Conservation (phyloP, 768 basidiomycete species). For the Asterophora lycoperdoides region DNA sequence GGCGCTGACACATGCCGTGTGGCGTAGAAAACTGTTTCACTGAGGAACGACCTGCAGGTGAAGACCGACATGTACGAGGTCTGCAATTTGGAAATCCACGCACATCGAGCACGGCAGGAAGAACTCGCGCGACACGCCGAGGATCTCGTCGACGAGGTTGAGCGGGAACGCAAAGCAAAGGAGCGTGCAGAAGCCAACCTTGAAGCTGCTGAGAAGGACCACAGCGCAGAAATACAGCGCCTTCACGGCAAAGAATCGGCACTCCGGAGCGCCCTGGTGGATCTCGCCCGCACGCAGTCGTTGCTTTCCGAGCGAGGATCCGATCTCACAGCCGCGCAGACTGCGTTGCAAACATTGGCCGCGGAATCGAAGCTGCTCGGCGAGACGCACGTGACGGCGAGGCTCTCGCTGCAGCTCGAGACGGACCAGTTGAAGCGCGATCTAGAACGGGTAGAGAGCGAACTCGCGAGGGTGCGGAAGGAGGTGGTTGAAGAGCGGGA, state of each 20-base stretch:
- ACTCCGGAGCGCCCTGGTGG: conserved; percentile 56
- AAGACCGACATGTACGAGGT: conserved; percentile 62
- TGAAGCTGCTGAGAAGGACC: conserved; percentile 53
- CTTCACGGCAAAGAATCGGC: conserved; percentile 70
- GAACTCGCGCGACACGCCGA: conserved; percentile 73
- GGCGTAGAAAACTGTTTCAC: conserved; percentile 52
- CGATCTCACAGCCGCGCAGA: conserved; percentile 72
- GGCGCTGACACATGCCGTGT: neutral
- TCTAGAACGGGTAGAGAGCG: conserved; percentile 73
- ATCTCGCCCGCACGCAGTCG: conserved; percentile 57
- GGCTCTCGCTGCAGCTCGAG: conserved; percentile 87
- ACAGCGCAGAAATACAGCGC: conserved; percentile 55
- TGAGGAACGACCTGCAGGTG: conserved; percentile 67
- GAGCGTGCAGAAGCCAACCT: conserved; percentile 53
- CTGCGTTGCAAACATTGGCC: conserved; percentile 66
- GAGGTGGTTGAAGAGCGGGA: conserved; percentile 72
- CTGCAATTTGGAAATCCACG: conserved; percentile 57
- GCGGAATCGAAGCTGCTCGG: conserved; percentile 75
- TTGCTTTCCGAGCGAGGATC: conserved; percentile 67
- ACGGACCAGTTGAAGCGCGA: conserved; percentile 84
- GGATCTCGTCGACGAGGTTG: conserved; percentile 60
- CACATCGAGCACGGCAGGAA: conserved; percentile 68
- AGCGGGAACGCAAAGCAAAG: conserved; percentile 53
- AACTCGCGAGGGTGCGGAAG: conserved; percentile 63
- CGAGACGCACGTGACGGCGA: conserved; percentile 77